These are phyloP conservation scores for Nepenthes gracilis DNA, from an alignment of 148 eudicot genomes.

Conservation along the genomic window DNA sequence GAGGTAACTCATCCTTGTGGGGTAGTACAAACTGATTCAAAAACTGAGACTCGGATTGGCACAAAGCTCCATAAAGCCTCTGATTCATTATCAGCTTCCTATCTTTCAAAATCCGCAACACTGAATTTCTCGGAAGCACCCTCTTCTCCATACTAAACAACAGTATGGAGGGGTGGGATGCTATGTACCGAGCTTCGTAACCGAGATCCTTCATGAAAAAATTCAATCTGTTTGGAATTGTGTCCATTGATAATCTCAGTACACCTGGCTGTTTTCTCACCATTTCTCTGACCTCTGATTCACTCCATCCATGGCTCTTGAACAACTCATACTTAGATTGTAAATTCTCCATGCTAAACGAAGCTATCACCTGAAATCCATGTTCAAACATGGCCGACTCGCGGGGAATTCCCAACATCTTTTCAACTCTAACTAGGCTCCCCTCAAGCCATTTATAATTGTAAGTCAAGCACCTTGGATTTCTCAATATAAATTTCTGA, in stretches of 20 bases:
- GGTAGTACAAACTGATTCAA: not conserved
- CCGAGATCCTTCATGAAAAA: constrained; percentile 13
- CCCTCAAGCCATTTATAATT: constrained; percentile 5
- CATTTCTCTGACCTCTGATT: not conserved
- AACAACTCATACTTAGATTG: constrained; percentile 7
- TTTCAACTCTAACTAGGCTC: not conserved
- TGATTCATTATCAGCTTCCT: constrained; percentile 4
- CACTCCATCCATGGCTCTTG: constrained; percentile 16
- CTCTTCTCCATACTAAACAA: constrained; percentile 14
- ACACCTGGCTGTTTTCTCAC: not conserved
- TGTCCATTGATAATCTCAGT: constrained; percentile 7
- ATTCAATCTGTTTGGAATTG: constrained; percentile 5
- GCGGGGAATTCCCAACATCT: constrained; percentile 7
- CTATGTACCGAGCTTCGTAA: constrained; percentile 3
- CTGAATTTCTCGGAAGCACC: constrained; percentile 7
- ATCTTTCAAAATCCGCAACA: constrained; percentile 4
- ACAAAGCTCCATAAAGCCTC: constrained; percentile 1
- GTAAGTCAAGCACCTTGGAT: constrained; percentile 5
- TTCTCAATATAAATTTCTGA: constrained; percentile 1
- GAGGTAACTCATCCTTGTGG: constrained; percentile 10
- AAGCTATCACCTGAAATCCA: constrained; percentile 3
- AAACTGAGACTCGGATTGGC: constrained; percentile 5
- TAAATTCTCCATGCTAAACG: constrained; percentile 5
- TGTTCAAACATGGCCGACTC: constrained; percentile 3
- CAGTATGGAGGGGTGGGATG: constrained; percentile 2